Evolutionary conservation across 1,139 yeast species (phyloP).

Genomic region (Candida neerlandica): DNA sequence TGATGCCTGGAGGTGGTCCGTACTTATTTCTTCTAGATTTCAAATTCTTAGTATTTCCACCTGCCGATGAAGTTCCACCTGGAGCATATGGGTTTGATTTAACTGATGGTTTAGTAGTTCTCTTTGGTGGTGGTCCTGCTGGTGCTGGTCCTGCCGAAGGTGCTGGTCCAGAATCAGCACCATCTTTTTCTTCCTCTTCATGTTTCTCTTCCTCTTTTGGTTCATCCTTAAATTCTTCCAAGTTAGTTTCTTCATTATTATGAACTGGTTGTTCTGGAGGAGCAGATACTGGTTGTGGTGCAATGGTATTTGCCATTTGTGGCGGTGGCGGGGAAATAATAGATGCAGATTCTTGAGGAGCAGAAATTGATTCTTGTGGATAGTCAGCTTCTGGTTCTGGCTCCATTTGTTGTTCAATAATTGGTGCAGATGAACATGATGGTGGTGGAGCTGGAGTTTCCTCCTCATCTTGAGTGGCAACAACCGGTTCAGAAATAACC

Average conservation of each 20-base stretch:
- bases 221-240: not conserved
- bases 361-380: slow-evolving; percentile 12
- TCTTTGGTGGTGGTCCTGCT: slow-evolving; percentile 7
- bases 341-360: slow-evolving; percentile 6
- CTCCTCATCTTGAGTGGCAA: not conserved
- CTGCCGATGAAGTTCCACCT: slow-evolving; percentile 9
- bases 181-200: slow-evolving; percentile 7
- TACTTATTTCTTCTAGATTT: slow-evolving; percentile 25
- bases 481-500: not conserved
- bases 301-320: slow-evolving; percentile 1
- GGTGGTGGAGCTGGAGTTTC: slow-evolving; percentile 11
- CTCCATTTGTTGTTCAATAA: not conserved
- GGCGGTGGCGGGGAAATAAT: not conserved
- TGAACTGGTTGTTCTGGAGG: slow-evolving; percentile 5
- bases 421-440: not conserved
- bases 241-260: not conserved
- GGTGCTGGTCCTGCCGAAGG: slow-evolving; percentile 13
- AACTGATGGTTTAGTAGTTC: slow-evolving; percentile 13
- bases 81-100: slow-evolving; percentile 49
- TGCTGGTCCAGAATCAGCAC: slow-evolving; percentile 6
- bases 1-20: slow-evolving; percentile 32
- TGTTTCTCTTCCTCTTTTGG: slow-evolving; percentile 1
- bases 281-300: slow-evolving; percentile 2
- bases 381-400: not conserved
- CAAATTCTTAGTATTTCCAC: slow-evolving; percentile 18